Percentiles rank a stretch among this genome's conserved stretches.
Conservation (phyloP, 345 rosid species). For the Erucastrum elatum region DNA sequence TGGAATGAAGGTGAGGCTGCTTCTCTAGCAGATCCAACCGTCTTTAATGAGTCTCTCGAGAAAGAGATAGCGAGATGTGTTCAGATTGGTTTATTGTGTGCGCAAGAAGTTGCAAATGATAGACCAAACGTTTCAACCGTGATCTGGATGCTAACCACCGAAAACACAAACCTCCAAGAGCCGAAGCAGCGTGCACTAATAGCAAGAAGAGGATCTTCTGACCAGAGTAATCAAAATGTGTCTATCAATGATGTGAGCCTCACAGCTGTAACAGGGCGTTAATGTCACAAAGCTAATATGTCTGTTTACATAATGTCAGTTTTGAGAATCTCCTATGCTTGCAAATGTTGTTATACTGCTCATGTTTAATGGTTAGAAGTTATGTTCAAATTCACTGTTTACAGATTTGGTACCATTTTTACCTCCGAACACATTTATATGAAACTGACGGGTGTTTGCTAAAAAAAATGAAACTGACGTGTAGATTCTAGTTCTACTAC, state of each 20-base stretch:
- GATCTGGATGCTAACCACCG: slow-evolving; percentile 34
- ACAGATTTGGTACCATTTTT: no score
- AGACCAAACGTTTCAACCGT: slow-evolving; percentile 45
- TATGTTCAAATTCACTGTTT: no score
- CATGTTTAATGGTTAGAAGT: no score
- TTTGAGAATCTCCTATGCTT: no score
- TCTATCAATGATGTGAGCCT: slow-evolving; percentile 36
- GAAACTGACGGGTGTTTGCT: no score
- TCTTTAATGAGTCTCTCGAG: slow-evolving; percentile 21
- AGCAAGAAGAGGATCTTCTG: slow-evolving; percentile 34
- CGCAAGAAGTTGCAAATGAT: slow-evolving; percentile 42
- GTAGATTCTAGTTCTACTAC: no score
- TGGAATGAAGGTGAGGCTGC: slow-evolving; percentile 35
- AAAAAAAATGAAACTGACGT: no score
- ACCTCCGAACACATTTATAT: no score
- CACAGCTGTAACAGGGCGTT: slow-evolving; percentile 38
- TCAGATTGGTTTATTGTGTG: slow-evolving; percentile 49
- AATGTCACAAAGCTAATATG: slow-evolving; percentile 1
- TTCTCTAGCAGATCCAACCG: slow-evolving; percentile 34
- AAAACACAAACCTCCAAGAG: slow-evolving; percentile 11
- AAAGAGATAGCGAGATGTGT: slow-evolving; percentile 39
- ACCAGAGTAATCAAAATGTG: slow-evolving; percentile 23
- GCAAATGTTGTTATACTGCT: neutral
- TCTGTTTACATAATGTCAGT: neutral
- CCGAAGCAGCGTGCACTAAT: slow-evolving; percentile 36